Percentiles rank a stretch among this genome's conserved stretches.
Evolutionary conservation across 208 protist genomes (phyloP).

Genomic region (Zelonia costaricensis): DNA sequence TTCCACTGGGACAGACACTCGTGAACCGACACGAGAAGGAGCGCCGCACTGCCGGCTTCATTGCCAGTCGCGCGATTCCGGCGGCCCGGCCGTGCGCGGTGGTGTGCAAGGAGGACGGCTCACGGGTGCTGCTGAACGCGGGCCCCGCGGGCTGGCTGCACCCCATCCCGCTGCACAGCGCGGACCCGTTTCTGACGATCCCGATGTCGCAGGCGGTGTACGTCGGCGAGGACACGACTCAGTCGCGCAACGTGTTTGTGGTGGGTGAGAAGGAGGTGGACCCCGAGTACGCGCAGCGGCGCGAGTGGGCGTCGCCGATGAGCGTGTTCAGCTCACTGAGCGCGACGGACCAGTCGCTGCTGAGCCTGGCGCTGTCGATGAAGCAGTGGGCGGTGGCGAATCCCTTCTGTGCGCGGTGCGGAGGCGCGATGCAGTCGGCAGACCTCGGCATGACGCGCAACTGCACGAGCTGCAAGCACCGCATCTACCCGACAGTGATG

Average conservation of each 20-base stretch:
- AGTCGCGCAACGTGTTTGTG: conserved; percentile 35
- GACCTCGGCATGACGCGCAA: conserved; percentile 24
- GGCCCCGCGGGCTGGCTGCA: conserved; percentile 28
- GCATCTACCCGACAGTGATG: conserved; percentile 29
- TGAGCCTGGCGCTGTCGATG: conserved; percentile 40
- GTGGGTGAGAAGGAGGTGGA: conserved; percentile 14
- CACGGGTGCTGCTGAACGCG: conserved; percentile 16
- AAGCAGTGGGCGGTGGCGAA: conserved; percentile 31
- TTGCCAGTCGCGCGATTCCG: conserved; percentile 18
- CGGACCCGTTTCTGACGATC: conserved; percentile 7
- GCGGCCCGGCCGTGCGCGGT: conserved; percentile 22
- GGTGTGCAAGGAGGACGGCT: conserved; percentile 32
- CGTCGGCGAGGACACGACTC: conserved; percentile 30
- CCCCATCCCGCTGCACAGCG: conserved; percentile 7
- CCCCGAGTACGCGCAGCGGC: not conserved
- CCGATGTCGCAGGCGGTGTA: conserved; percentile 19
- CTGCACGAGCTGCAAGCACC: conserved; percentile 33
- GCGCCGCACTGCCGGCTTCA: conserved; percentile 19
- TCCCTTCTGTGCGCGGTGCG: conserved; percentile 40
- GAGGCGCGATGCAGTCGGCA: conserved; percentile 14
- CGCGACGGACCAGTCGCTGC: conserved; percentile 22
- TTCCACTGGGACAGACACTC: conserved; percentile 3
- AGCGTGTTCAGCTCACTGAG: conserved; percentile 10
- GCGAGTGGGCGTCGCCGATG: conserved; percentile 14
- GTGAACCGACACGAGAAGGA: conserved; percentile 28